phyloP scores from a whole-genome alignment of 1,139 yeast species.

The Suhomyces choctaworum region DNA sequence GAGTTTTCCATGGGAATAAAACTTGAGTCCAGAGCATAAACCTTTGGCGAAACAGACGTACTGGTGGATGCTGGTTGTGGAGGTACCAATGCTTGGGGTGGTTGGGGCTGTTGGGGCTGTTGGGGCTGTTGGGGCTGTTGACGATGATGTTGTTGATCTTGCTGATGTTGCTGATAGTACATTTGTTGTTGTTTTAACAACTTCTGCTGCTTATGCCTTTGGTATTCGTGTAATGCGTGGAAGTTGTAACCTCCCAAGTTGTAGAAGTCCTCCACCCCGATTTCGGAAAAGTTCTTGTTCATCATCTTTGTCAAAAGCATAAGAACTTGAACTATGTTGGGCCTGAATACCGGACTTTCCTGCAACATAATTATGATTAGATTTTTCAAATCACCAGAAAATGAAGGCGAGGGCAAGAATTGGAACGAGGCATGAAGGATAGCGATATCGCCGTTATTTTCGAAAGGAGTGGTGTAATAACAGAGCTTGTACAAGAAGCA shows the following conservation, averaged over 20 bases:
- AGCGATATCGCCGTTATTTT: conserved; percentile 70
- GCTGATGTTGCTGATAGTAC: conserved; percentile 31
- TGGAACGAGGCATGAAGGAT: conserved; percentile 66
- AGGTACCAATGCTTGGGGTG: not conserved
- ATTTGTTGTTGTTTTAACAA: conserved; percentile 37
- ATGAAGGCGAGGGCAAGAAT: conserved; percentile 57
- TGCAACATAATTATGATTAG: conserved; percentile 77
- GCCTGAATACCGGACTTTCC: conserved; percentile 79
- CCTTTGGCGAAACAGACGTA: conserved; percentile 4
- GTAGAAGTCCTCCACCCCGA: conserved; percentile 40
- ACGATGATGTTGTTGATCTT: conserved; percentile 10
- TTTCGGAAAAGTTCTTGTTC: conserved; percentile 28
- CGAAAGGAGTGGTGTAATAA: conserved; percentile 82
- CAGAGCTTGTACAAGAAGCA: conserved; percentile 74
- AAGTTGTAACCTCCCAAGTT: conserved; percentile 43
- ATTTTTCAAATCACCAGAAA: conserved; percentile 64
- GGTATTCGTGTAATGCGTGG: conserved; percentile 48
- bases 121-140: conserved; percentile 12
- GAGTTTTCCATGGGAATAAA: conserved; percentile 2
- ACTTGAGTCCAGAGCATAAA: conserved; percentile 3
- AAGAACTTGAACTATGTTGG: conserved; percentile 74
- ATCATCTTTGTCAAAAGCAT: conserved; percentile 38
- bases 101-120: conserved; percentile 5
- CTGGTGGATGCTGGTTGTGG: not conserved
- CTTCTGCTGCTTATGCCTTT: conserved; percentile 41